Evolutionary conservation across 441 rosid species (phyloP), one percentile per base, ranked within the genome.

Genomic region (Corymbia citriodora): DNA sequence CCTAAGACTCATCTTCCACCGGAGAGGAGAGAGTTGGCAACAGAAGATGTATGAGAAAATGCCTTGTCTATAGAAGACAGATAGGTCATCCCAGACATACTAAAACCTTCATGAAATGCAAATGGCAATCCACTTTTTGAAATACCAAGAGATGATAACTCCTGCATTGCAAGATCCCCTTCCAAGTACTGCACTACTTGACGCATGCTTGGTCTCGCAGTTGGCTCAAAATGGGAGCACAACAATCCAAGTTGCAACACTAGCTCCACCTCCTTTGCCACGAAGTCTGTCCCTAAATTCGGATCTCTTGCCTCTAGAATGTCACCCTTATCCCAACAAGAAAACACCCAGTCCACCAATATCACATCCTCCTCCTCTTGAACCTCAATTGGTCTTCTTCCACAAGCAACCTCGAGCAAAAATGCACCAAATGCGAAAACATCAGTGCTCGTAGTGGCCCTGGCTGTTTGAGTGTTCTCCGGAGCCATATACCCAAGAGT

Each of bases 321-420:
- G 29, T 31, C 88, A 33, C 93, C 96, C 89, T 91, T 93, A 89
- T 86, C 91, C 91, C 95, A 95, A 89, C 93, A 96, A 15, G 93
- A 93, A 13, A 88, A 89, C 48, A 94, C 94, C 96, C 95, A 92
- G 10, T 94, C 94, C 31, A 93, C 92, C 88, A 96, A 70, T 88
- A 93, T 88, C 48, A 91, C 87, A 31, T 93, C 93, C 57, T 91
- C 94, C 1, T 52, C 53, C 45, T 57, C 87, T 4, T 88, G 90
- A 19, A 90, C 81, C 72, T 93, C 95, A 31, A 94, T 90, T 2
- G 97, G 97, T 89, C 92, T 95, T 91, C 94, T 94, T 55, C 97
- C 97, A 40, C 96, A 94, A 1, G 94, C 95, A 54, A 96, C 95
- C 91, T 96, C 97, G 12, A 83, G 97, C 93, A 96, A 87, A 29